phyloP scores from a whole-genome alignment of 495 filamentous ascomycete genomes.

The Penicillium steckii region DNA sequence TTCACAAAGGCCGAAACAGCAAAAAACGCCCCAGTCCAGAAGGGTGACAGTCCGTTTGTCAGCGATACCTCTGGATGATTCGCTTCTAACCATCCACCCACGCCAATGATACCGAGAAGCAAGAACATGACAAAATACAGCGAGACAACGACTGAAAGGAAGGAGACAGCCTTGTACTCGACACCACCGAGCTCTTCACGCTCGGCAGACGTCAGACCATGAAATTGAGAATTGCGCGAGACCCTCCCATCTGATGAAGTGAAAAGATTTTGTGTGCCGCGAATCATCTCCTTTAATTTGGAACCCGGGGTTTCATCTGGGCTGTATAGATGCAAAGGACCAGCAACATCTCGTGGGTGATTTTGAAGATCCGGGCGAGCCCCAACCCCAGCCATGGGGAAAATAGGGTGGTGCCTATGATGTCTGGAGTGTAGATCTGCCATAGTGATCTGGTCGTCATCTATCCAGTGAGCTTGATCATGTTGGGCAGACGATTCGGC shows the following conservation, averaged over 20 bases:
- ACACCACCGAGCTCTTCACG: slow-evolving; percentile 72
- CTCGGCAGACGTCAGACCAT: slow-evolving; percentile 64
- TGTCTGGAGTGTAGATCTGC: slow-evolving; percentile 17
- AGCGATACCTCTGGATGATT: slow-evolving; percentile 56
- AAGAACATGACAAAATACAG: slow-evolving; percentile 74
- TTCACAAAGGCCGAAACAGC: slow-evolving; percentile 79
- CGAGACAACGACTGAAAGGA: slow-evolving; percentile 69
- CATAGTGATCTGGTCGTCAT: slow-evolving; percentile 37
- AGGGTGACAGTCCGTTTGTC: slow-evolving; percentile 70
- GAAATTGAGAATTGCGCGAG: slow-evolving; percentile 73
- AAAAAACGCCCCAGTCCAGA: slow-evolving; percentile 48
- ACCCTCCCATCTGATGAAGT: slow-evolving; percentile 46
- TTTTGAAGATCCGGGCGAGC: slow-evolving; percentile 45
- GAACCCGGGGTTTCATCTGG: slow-evolving; percentile 14
- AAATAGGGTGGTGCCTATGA: slow-evolving; percentile 40
- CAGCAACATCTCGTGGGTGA: slow-evolving; percentile 32
- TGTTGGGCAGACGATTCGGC: slow-evolving; percentile 6
- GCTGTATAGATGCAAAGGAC: slow-evolving; percentile 15
- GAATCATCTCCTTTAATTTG: slow-evolving; percentile 25
- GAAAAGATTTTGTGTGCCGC: slow-evolving; percentile 39
- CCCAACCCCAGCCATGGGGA: slow-evolving; percentile 54
- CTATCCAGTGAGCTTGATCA: slow-evolving; percentile 18
- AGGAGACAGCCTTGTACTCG: slow-evolving; percentile 75
- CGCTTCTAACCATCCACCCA: slow-evolving; percentile 68
- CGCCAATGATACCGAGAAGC: slow-evolving; percentile 64